phyloP scores from a whole-genome alignment of 208 protist species.

The Willaertia magna region DNA sequence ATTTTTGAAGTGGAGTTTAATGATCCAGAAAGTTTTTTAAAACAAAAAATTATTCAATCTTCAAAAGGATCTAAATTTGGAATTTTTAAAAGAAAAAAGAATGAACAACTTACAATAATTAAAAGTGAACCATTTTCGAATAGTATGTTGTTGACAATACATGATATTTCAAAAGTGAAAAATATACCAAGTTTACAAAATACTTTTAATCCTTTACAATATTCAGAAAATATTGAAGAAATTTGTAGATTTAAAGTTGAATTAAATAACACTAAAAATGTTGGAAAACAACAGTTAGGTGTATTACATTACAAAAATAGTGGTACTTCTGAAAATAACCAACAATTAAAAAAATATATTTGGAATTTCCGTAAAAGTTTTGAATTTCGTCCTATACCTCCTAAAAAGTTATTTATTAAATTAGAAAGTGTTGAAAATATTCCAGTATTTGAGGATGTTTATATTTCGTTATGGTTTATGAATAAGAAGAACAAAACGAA shows the following conservation, averaged over 20 bases:
- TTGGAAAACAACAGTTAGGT: background rate
- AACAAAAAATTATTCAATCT: too few relatives aligned
- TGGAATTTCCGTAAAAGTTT: background rate
- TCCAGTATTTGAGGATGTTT: background rate
- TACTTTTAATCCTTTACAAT: too few relatives aligned
- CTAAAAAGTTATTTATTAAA: background rate
- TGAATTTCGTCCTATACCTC: background rate
- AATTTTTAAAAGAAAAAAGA: background rate
- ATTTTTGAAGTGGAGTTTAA: background rate
- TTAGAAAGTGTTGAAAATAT: background rate
- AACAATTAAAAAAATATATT: background rate
- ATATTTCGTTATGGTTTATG: background rate
- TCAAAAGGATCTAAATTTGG: too few relatives aligned
- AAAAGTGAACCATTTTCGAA: background rate
- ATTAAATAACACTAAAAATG: background rate
- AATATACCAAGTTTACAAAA: background rate
- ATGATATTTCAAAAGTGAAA: background rate
- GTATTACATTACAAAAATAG: background rate
- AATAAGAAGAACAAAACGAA: background rate
- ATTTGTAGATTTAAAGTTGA: background rate
- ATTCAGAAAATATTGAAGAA: too few relatives aligned
- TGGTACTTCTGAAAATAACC: too few relatives aligned
- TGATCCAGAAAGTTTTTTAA: background rate
- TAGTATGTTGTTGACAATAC: background rate
- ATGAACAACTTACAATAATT: background rate